Evolutionary conservation across 2,329 filamentous ascomycete species (phyloP), one percentile per base, ranked within the genome.

Genomic region (Cercospora beticola): DNA sequence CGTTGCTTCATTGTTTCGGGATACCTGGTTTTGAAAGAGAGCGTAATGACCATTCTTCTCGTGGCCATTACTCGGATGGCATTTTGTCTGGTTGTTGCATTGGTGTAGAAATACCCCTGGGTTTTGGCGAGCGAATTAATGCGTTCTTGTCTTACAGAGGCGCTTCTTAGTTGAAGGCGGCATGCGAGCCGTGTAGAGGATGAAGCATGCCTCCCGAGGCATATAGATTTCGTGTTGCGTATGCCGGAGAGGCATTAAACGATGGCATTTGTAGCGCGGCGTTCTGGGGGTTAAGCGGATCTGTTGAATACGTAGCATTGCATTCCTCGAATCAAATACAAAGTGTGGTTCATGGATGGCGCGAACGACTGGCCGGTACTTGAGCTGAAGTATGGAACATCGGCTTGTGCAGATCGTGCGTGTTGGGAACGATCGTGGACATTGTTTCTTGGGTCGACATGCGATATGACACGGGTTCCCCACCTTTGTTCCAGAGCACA

Each of bases 211-310:
- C 57, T 68, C 26, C 30, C 54, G 26, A 58, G 54, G 54, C 54
- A 31, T 30, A 58, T 58, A 58, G 54, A 58, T 58, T 30, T 31
- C 54, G 54, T n/a, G 54, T 18, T 58, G 30, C 26, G 28, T 33
- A 40, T 40, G 56, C 2, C 40, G 63, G 54, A 31, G 43, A 21
- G 54, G 58, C 54, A 66, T 54, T 43, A 60, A 58, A 58, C 26
- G 54, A 58, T 30, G 58, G 67, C 67, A 69, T 69, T 33, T 60
- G 57, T 69, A 69, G 67, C 67, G 67, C 63, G 67, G 67, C 67
- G 67, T 69, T 66, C 28, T 64, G 64, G 31, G 64, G 52, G 26
- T 16, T 58, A n/a, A 33, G 26, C 30, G 54, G 21, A 28, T 58
- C 46, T 23, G 54, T 58, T 31, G 26, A 10, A 33, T 58, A 58